A percentile compares a stretch with the other conserved stretches of the same genome.
Evolutionary conservation across 2,329 filamentous ascomycete genomes (phyloP).

Genomic region (Rhynchosporium graminicola): DNA sequence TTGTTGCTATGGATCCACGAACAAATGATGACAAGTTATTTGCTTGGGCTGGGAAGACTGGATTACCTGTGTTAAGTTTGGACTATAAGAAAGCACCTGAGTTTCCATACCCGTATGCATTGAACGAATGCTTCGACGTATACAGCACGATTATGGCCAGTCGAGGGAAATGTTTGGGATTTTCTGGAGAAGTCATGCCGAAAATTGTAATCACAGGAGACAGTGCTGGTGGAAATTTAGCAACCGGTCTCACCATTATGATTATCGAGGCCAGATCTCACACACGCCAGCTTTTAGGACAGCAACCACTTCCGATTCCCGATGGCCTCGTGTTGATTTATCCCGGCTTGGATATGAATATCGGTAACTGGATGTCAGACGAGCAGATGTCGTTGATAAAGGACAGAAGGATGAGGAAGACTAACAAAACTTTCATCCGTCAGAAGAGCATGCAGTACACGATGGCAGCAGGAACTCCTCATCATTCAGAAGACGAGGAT

Average conservation of each 20-base stretch:
- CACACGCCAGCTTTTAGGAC: constrained; percentile 55
- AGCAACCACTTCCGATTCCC: constrained; percentile 67
- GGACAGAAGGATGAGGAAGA: constrained; percentile 74
- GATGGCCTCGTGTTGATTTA: constrained; percentile 85
- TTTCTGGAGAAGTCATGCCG: constrained; percentile 66
- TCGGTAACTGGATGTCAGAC: constrained; percentile 98
- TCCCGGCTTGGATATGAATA: constrained; percentile 92
- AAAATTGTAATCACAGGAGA: constrained; percentile 75
- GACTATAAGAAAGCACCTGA: constrained; percentile 90
- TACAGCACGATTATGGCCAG: constrained; percentile 74
- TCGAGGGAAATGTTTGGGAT: constrained; percentile 72
- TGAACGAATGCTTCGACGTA: constrained; percentile 86
- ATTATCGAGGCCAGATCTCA: constrained; percentile 73
- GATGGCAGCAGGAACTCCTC: constrained; percentile 79
- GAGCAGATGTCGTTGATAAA: constrained; percentile 95
- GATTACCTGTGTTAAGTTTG: constrained; percentile 84
- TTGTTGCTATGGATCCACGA: constrained; percentile 94
- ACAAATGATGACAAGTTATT: constrained; percentile 93
- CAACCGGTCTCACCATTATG: constrained; percentile 82
- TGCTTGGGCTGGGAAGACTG: constrained; percentile 86
- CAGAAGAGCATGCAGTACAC: constrained; percentile 90
- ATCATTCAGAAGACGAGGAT: constrained; percentile 74
- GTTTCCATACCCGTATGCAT: constrained; percentile 78
- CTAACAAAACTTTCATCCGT: constrained; percentile 75
- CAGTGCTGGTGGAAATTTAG: constrained; percentile 80